Evolutionary conservation across 2,329 filamentous ascomycete genomes (phyloP).

Genomic region (Xylariaceae sp.): DNA sequence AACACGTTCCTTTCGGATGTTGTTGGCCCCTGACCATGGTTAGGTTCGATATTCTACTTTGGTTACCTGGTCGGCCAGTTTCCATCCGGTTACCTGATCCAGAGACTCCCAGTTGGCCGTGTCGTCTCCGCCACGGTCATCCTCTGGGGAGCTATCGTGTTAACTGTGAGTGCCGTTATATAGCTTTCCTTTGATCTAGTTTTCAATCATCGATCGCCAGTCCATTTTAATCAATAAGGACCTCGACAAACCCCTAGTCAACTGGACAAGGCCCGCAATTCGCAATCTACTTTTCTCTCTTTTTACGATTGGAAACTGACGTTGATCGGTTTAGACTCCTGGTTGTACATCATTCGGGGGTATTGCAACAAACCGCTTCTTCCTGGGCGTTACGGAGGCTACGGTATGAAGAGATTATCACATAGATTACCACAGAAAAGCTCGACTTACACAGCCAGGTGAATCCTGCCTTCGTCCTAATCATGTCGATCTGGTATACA

Average conservation of each 20-base stretch:
- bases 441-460: slow-evolving; percentile 24
- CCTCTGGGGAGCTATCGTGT: slow-evolving; percentile 46
- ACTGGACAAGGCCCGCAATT: neutral
- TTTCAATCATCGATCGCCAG: no score
- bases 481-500: slow-evolving; percentile 39
- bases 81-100: slow-evolving; percentile 43
- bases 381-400: slow-evolving; percentile 55
- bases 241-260: no score
- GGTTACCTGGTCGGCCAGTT: slow-evolving; percentile 45
- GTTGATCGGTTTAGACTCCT: slow-evolving; percentile 33
- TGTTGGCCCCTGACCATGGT: slow-evolving; percentile 4
- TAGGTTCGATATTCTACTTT: slow-evolving; percentile 49
- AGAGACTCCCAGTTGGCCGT: slow-evolving; percentile 46
- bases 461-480: slow-evolving; percentile 46
- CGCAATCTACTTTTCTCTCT: neutral
- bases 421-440: neutral
- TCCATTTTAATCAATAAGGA: no score
- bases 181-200: no score
- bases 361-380: slow-evolving; percentile 52
- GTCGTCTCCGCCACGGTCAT: slow-evolving; percentile 43
- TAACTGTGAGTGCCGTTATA: slow-evolving; percentile 30
- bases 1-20: slow-evolving; percentile 36
- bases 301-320: slow-evolving; percentile 2
- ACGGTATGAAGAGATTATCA: slow-evolving; percentile 31
- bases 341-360: slow-evolving; percentile 52